phyloP scores from a whole-genome alignment of 1,139 yeast species.

The Nakaseomyces glabratus region DNA sequence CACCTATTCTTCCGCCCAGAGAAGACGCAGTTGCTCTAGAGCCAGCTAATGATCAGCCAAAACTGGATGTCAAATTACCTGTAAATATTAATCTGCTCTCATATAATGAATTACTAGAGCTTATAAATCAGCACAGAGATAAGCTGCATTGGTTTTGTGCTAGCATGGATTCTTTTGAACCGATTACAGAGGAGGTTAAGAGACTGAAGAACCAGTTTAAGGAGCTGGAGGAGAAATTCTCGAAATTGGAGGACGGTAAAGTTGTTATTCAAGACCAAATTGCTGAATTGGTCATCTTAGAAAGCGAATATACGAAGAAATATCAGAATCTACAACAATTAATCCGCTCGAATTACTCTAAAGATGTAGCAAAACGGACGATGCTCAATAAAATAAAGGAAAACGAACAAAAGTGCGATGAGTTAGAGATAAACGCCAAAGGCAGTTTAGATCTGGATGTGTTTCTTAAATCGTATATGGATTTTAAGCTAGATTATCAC shows the following conservation, averaged over 20 bases:
- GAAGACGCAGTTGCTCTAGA: no score
- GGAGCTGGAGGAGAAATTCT: conserved; percentile 14
- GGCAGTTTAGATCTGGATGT: conserved; percentile 15
- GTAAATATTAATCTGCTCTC: conserved; percentile 21
- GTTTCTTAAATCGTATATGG: conserved; percentile 16
- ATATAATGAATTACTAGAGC: conserved; percentile 18
- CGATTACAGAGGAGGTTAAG: conserved; percentile 10
- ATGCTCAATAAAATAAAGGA: conserved; percentile 15
- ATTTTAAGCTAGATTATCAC: conserved; percentile 21
- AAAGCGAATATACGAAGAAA: conserved; percentile 21
- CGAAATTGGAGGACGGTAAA: conserved; percentile 15
- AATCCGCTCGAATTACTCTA: conserved; percentile 18
- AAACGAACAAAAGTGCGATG: conserved; percentile 15
- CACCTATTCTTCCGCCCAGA: no score
- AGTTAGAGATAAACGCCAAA: conserved; percentile 12
- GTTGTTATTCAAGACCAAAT: conserved; percentile 12
- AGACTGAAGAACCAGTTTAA: conserved; percentile 12
- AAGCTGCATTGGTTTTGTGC: conserved; percentile 20
- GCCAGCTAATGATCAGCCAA: background rate
- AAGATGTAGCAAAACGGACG: conserved; percentile 16
- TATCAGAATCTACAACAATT: conserved; percentile 23
- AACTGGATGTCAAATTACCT: conserved; percentile 16
- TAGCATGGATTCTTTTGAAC: conserved; percentile 18
- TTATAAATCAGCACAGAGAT: conserved; percentile 15
- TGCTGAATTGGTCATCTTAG: conserved; percentile 16